phyloP scores from a whole-genome alignment of 768 basidiomycete genomes.

The Goffeauzyma gilvescens region DNA sequence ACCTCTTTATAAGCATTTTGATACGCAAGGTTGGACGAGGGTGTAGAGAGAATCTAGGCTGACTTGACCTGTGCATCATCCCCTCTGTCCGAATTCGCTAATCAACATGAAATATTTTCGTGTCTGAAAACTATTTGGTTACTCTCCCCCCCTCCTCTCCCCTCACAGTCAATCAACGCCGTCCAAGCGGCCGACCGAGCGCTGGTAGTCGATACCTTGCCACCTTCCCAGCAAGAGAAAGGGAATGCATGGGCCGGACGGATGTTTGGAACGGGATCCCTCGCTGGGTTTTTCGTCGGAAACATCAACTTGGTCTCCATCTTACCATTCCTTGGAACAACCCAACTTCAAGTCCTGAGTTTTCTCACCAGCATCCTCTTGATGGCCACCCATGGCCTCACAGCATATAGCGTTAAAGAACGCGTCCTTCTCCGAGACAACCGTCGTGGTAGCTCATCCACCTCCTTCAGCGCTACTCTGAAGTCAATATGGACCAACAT shows the following conservation, averaged over 20 bases:
- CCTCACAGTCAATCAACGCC: constrained; percentile 28
- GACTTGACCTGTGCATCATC: too few species aligned
- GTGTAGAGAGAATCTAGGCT: too few species aligned
- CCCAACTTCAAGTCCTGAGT: constrained; percentile 63
- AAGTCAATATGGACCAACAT: constrained; percentile 55
- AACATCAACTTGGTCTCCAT: constrained; percentile 53
- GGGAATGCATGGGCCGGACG: constrained; percentile 90
- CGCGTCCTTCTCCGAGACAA: constrained; percentile 43
- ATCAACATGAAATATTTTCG: too few species aligned
- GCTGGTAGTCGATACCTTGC: constrained; percentile 66
- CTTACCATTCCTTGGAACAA: constrained; percentile 56
- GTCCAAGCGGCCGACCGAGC: constrained; percentile 83
- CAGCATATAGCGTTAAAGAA: constrained; percentile 41
- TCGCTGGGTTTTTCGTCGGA: constrained; percentile 71
- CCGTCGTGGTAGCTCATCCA: constrained; percentile 20
- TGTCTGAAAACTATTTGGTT: too few species aligned
- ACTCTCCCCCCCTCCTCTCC: too few species aligned
- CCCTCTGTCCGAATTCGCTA: too few species aligned
- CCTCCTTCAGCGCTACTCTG: constrained; percentile 33
- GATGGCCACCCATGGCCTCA: constrained; percentile 45
- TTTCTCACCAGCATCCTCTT: constrained; percentile 54
- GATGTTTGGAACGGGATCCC: constrained; percentile 74
- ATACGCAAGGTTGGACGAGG: too few species aligned
- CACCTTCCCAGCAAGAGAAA: constrained; percentile 51
- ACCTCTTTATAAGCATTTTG: too few species aligned